A percentile compares a stretch with the other conserved stretches of the same genome.
Evolutionary conservation across 164 flowering plant genomes (phyloP).

Genomic region (Kalanchoe fedtschenkoi): DNA sequence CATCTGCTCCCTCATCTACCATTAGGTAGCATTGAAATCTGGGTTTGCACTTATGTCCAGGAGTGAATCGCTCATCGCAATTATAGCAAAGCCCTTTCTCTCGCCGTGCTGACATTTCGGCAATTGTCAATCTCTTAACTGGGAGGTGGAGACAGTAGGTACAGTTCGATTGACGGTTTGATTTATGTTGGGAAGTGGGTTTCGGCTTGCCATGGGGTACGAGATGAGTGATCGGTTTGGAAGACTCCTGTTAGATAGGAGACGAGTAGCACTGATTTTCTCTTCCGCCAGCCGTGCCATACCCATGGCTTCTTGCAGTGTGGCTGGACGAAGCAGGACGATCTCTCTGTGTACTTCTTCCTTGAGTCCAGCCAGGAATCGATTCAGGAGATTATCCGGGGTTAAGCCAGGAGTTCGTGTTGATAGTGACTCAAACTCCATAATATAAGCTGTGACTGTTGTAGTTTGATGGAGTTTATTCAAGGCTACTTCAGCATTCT

Average conservation of each 20-base stretch:
- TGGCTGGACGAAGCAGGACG: neutral
- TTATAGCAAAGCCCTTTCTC: too few relatives aligned
- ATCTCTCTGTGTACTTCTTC: neutral
- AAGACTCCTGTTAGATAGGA: too few relatives aligned
- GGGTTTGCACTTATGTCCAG: too few relatives aligned
- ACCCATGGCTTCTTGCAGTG: neutral
- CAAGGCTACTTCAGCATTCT: neutral
- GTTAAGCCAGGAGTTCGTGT: neutral
- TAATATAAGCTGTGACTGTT: neutral
- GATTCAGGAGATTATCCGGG: neutral
- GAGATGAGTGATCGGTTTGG: too few relatives aligned
- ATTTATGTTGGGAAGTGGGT: too few relatives aligned
- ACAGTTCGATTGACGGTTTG: too few relatives aligned
- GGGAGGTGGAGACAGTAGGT: too few relatives aligned
- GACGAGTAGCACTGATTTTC: neutral
- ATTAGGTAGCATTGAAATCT: neutral
- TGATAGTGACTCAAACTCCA: neutral
- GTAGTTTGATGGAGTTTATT: neutral
- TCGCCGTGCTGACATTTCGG: too few relatives aligned
- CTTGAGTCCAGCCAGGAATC: neutral
- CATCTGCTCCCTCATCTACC: neutral
- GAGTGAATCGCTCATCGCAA: slow-evolving; percentile 26
- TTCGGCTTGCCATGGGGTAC: too few relatives aligned
- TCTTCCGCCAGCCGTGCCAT: neutral
- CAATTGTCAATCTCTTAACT: too few relatives aligned